Evolutionary conservation across 2,329 filamentous ascomycete species (phyloP).

Genomic region (Lachnellula suecica): DNA sequence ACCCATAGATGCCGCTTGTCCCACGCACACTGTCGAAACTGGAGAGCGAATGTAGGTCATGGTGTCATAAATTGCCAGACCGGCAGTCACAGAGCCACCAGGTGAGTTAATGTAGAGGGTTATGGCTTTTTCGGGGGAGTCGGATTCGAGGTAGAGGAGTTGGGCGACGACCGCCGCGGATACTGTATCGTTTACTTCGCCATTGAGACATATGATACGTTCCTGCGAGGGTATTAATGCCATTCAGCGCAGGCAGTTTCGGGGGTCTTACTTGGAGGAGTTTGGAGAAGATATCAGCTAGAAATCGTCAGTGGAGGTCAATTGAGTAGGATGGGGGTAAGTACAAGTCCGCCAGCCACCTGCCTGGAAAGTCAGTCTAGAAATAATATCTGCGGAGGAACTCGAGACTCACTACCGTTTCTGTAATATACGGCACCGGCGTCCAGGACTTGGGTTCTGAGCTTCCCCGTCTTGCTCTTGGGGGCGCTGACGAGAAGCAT

Average conservation of each 20-base stretch:
- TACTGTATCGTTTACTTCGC: conserved; percentile 83
- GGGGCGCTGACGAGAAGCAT: conserved; percentile 24
- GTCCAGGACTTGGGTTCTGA: conserved; percentile 35
- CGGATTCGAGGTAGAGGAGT: conserved; percentile 95
- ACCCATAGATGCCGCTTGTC: conserved; percentile 94
- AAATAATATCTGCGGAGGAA: conserved; percentile 22
- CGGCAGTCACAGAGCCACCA: conserved; percentile 87
- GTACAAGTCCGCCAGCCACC: conserved; percentile 77
- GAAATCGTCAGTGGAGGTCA: conserved; percentile 22
- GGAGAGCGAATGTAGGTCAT: conserved; percentile 96
- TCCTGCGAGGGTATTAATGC: conserved; percentile 51
- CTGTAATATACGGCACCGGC: conserved; percentile 53
- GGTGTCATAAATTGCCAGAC: conserved; percentile 93
- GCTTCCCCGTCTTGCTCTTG: conserved; percentile 10
- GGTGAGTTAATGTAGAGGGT: conserved; percentile 98
- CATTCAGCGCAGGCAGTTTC: neutral
- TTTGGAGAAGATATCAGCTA: conserved; percentile 81
- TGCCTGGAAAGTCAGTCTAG: conserved; percentile 48
- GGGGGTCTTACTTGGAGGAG: conserved; percentile 62
- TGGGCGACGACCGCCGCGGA: conserved; percentile 95
- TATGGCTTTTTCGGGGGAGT: conserved; percentile 91
- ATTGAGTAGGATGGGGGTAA: conserved; percentile 35
- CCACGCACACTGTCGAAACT: conserved; percentile 92
- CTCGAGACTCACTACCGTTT: conserved; percentile 50
- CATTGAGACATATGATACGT: conserved; percentile 92